Conservation (phyloP, 2,329 filamentous ascomycete genomes). For the Aureobasidium vineae region DNA sequence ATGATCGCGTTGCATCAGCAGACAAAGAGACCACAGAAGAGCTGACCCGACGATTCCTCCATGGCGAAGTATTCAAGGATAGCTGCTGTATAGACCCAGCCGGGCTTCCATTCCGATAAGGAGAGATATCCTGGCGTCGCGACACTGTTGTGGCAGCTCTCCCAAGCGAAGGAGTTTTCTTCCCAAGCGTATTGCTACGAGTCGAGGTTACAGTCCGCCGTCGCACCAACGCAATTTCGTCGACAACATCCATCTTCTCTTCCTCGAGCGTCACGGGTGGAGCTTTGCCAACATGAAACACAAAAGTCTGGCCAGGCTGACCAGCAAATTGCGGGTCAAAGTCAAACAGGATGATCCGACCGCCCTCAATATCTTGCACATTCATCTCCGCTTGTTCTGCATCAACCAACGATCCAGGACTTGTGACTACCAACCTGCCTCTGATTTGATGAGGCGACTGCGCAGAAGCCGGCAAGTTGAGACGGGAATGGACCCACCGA, state of each 20-base stretch:
- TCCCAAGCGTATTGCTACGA: conserved; percentile 35
- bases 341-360: conserved; percentile 40
- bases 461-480: conserved; percentile 32
- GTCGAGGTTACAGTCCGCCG: conserved; percentile 40
- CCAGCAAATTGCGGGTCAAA: conserved; percentile 39
- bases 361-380: conserved; percentile 40
- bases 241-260: conserved; percentile 37
- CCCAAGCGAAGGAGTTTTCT: conserved; percentile 37
- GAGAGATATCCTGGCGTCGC: conserved; percentile 1
- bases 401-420: conserved; percentile 39
- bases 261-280: conserved; percentile 39
- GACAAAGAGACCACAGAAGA: conserved; percentile 26
- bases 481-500: conserved; percentile 39
- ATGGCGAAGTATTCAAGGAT: conserved; percentile 3
- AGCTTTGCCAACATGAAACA: conserved; percentile 38
- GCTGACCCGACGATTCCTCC: conserved; percentile 19
- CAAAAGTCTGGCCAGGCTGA: conserved; percentile 41
- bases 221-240: conserved; percentile 39
- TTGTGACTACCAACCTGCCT: conserved; percentile 40
- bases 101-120: conserved; percentile 1
- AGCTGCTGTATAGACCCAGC: conserved; percentile 1
- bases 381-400: conserved; percentile 34
- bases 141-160: conserved; percentile 38
- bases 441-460: conserved; percentile 29
- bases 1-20: conserved; percentile 29